Conservation (phyloP, 495 filamentous ascomycete genomes). For the Xylaria sp. region DNA sequence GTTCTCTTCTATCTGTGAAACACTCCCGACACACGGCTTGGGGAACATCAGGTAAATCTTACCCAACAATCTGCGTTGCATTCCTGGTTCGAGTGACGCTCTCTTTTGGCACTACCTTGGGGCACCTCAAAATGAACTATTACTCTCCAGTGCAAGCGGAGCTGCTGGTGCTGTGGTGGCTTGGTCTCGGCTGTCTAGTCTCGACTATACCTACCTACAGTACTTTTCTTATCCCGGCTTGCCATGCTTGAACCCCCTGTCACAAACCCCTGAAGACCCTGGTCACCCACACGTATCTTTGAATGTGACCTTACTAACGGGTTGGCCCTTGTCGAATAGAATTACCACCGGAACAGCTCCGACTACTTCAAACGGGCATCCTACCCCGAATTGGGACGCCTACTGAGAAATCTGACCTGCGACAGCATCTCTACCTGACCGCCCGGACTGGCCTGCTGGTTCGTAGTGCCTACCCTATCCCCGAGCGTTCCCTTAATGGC, state of each 20-base stretch:
- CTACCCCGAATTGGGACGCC: neutral
- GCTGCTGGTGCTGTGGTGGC: slow-evolving; percentile 32
- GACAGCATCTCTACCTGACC: neutral
- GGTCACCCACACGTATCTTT: neutral
- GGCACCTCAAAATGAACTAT: slow-evolving; percentile 18
- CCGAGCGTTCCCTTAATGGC: slow-evolving; percentile 14
- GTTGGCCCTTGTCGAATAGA: slow-evolving; percentile 12
- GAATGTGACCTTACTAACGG: slow-evolving; percentile 15
- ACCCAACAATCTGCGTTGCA: slow-evolving; percentile 28
- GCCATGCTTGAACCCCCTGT: slow-evolving; percentile 13
- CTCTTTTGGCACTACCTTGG: slow-evolving; percentile 24
- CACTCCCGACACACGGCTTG: slow-evolving; percentile 36
- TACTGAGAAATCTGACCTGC: neutral
- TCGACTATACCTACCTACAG: slow-evolving; percentile 9
- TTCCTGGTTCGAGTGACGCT: slow-evolving; percentile 24
- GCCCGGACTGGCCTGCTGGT: neutral
- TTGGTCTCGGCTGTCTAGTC: slow-evolving; percentile 18
- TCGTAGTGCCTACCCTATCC: neutral
- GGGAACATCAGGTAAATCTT: slow-evolving; percentile 35
- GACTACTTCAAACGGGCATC: slow-evolving; percentile 14
- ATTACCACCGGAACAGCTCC: neutral
- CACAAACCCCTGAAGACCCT: slow-evolving; percentile 2
- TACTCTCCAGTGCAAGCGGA: slow-evolving; percentile 33
- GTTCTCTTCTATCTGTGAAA: slow-evolving; percentile 39
- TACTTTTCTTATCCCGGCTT: slow-evolving; percentile 16